phyloP scores from a whole-genome alignment of 139 green algal species.

The Chlamydomonas sphaeroides region DNA sequence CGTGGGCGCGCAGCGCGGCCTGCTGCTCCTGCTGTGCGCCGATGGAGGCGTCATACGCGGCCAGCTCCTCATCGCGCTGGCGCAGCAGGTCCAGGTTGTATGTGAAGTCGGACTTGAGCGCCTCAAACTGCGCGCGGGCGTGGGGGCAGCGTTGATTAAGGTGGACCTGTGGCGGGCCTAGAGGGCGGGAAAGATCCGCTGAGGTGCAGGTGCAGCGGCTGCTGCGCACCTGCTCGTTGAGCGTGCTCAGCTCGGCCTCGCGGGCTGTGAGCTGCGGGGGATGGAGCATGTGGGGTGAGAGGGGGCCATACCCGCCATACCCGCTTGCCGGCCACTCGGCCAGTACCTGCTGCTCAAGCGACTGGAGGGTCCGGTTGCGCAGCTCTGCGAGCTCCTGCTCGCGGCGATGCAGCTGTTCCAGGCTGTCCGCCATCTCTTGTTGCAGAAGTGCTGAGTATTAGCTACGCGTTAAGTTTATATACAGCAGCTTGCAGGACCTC shows the following conservation, averaged over 20 bases:
- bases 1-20: constrained; percentile 41
- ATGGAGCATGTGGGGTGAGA: no score
- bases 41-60: constrained; percentile 52
- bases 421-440: constrained; percentile 24
- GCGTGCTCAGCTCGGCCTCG: constrained; percentile 12
- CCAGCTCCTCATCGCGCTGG: constrained; percentile 64
- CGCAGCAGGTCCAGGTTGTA: constrained; percentile 70
- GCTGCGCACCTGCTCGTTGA: constrained; percentile 18
- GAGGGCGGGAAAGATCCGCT: no score
- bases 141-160: background rate
- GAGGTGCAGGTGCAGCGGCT: no score
- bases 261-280: constrained; percentile 17
- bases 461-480: no score
- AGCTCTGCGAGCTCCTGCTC: constrained; percentile 57
- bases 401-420: constrained; percentile 43
- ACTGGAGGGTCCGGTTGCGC: constrained; percentile 34
- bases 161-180: no score
- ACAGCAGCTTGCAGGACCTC: no score
- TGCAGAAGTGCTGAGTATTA: no score
- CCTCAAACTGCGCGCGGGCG: constrained; percentile 48
- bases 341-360: constrained; percentile 58
- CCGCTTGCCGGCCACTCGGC: no score
- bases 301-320: no score
- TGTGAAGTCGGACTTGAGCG: constrained; percentile 62
- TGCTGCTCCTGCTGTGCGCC: constrained; percentile 29